Evolutionary conservation across 2,329 filamentous ascomycete species (phyloP).

Genomic region (Colletotrichum simmondsii): DNA sequence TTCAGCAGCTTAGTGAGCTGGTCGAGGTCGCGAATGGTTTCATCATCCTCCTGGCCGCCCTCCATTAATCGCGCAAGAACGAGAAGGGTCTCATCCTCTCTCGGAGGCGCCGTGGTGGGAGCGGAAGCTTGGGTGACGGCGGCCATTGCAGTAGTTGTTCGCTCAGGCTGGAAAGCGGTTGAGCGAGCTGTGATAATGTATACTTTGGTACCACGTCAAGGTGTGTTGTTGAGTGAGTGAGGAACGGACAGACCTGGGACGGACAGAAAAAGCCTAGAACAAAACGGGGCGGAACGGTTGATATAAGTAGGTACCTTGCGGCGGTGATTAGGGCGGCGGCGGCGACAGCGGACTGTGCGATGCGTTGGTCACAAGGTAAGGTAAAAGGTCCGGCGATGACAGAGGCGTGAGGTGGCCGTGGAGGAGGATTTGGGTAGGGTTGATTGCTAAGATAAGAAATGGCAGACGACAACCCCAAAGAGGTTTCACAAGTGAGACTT

Average conservation of each 20-base stretch:
- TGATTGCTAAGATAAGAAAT: conserved; percentile 33
- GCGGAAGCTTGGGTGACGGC: conserved; percentile 45
- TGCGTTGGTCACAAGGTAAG: conserved; percentile 28
- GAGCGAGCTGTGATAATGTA: conserved; percentile 16
- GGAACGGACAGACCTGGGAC: conserved; percentile 28
- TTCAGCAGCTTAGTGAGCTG: conserved; percentile 69
- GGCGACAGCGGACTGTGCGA: conserved; percentile 27
- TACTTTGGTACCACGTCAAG: conserved; percentile 17
- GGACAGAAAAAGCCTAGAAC: conserved; percentile 24
- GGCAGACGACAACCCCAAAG: conserved; percentile 7
- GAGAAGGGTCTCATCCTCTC: conserved; percentile 76
- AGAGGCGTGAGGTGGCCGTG: conserved; percentile 7
- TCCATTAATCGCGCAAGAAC: conserved; percentile 92
- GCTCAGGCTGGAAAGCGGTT: conserved; percentile 8
- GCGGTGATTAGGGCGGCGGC: conserved; percentile 17
- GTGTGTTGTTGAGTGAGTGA: conserved; percentile 16
- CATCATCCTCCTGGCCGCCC: conserved; percentile 84
- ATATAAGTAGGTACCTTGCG: conserved; percentile 31
- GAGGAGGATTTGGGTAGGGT: conserved; percentile 23
- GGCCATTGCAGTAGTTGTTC: conserved; percentile 43
- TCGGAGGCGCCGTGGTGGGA: conserved; percentile 42
- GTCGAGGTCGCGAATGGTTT: conserved; percentile 70
- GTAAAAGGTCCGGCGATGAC: conserved; percentile 28
- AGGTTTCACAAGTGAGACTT: conserved; percentile 29
- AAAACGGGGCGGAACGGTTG: conserved; percentile 16